phyloP scores from a whole-genome alignment of 805 yeast genomes.

The Ogataea minuta region DNA sequence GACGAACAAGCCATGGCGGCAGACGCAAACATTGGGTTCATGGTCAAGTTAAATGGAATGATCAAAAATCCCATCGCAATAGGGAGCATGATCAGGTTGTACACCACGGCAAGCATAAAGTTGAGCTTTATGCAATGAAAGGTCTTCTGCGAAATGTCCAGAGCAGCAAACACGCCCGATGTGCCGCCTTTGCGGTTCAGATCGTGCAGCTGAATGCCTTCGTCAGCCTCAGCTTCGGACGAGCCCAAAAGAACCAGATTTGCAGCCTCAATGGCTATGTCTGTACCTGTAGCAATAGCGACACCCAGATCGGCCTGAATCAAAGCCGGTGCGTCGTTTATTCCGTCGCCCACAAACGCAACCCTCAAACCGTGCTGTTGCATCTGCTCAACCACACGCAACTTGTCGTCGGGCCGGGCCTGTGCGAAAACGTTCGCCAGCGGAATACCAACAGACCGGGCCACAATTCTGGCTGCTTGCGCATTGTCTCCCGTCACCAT shows the following conservation, averaged over 20 bases:
- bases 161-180: slow-evolving; percentile 54
- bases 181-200: slow-evolving; percentile 32
- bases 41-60: slow-evolving; percentile 67
- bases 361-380: slow-evolving; percentile 49
- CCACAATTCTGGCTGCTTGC: slow-evolving; percentile 62
- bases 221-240: slow-evolving; percentile 15
- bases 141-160: slow-evolving; percentile 68
- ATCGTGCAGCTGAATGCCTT: slow-evolving; percentile 17
- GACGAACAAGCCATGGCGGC: slow-evolving; percentile 93
- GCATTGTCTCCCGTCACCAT: slow-evolving; percentile 88
- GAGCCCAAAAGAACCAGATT: slow-evolving; percentile 74
- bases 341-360: slow-evolving; percentile 96
- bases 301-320: slow-evolving; percentile 87
- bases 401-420: slow-evolving; percentile 75
- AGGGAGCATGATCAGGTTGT: slow-evolving; percentile 84
- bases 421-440: slow-evolving; percentile 65
- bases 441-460: slow-evolving; percentile 65
- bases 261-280: slow-evolving; percentile 96
- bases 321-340: slow-evolving; percentile 95
- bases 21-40: slow-evolving; percentile 89
- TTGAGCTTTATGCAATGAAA: slow-evolving; percentile 74
- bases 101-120: slow-evolving; percentile 82
- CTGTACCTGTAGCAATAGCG: slow-evolving; percentile 90
- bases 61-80: slow-evolving; percentile 90
- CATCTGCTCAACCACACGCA: slow-evolving; percentile 57